Base-by-base conservation (phyloP, 495 filamentous ascomycete species). In the Penicillium bialowiezense region DNA sequence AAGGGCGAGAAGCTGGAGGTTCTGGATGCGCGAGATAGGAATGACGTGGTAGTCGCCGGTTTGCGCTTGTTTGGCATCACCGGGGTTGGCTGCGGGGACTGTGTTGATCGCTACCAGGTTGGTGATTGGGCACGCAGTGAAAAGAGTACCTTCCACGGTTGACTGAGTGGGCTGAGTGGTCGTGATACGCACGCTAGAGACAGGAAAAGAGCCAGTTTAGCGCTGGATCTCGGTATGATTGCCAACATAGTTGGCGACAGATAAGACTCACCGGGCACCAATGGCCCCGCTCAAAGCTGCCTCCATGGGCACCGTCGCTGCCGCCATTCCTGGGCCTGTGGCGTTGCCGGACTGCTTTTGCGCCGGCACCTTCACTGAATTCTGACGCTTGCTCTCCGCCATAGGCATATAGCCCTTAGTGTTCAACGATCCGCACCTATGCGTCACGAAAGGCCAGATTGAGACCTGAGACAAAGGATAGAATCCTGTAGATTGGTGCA, bases 41-140 rank as follows among this genome's bases (percentile, higher is more conserved):
- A 89, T 68, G 48, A 86, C 74, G 38, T 79, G 82, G 60, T 84
- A 85, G 56, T 85, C 80, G 34, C 77, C 76, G n/a, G 68, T 66
- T 52, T 72, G 69, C 7, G 62, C 50, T 46, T 69, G 60, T 41
- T 74, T 70, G 8, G 61, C 45, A 31, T 77, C 65, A 43, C 68
- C 52, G 41, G 72, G 54, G 17, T 55, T 50, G 8, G 58, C 37
- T 15, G 68, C 51, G 37, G 70, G 53, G 15, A 69, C 56, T 15
- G 74, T 79, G 67, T 84, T 78, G 54, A 88, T 73, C 9, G 81
- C 78, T 47, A 89, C 69, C 17, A 85, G 75, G 64, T 84, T 84
- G 43, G 82, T 84, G 59, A 82, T 72, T 28, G 83, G 80, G 60
- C 79, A 82, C 43, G 79, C 79, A n/a, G 85, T 83, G 63, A 81